A percentile compares a stretch with the other conserved stretches of the same genome.
Conservation (phyloP, 805 yeast genomes). For the Starmerella stigmatis region DNA sequence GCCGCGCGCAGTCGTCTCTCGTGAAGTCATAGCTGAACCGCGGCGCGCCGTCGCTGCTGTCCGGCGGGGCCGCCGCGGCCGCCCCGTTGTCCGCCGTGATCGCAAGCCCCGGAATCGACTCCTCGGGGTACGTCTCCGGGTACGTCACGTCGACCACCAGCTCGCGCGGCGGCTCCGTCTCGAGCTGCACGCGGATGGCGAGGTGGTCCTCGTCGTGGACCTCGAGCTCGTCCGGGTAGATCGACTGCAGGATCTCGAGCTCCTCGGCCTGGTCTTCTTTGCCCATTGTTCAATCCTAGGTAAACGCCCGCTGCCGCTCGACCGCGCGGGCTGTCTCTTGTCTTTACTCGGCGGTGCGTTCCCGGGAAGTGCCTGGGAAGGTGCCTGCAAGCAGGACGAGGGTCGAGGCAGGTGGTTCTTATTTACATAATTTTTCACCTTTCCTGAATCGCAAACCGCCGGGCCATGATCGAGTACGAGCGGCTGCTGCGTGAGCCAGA, state of each 20-base stretch:
- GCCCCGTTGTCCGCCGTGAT: conserved; percentile 31
- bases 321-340: no score
- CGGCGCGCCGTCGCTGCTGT: conserved; percentile 39
- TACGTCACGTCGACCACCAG: conserved; percentile 53
- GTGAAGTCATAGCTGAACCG: conserved; percentile 39
- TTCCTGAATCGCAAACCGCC: not conserved
- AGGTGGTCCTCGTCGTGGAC: conserved; percentile 40
- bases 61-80: conserved; percentile 36
- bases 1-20: conserved; percentile 27
- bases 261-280: conserved; percentile 82
- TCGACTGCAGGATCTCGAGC: conserved; percentile 76
- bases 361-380: no score
- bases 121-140: conserved; percentile 76
- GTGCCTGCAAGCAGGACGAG: no score
- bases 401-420: not conserved
- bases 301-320: no score
- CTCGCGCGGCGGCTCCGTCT: conserved; percentile 53
- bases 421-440: conserved; percentile 7
- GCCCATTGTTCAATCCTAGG: conserved; percentile 28
- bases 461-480: conserved; percentile 8
- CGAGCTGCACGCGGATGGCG: conserved; percentile 51
- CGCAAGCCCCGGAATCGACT: conserved; percentile 35
- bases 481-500: conserved; percentile 34
- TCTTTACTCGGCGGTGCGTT: no score
- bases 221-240: conserved; percentile 84